These are phyloP conservation scores for Beauveria bassiana DNA, from an alignment of 2,329 filamentous ascomycete genomes.

Conservation along the genomic window DNA sequence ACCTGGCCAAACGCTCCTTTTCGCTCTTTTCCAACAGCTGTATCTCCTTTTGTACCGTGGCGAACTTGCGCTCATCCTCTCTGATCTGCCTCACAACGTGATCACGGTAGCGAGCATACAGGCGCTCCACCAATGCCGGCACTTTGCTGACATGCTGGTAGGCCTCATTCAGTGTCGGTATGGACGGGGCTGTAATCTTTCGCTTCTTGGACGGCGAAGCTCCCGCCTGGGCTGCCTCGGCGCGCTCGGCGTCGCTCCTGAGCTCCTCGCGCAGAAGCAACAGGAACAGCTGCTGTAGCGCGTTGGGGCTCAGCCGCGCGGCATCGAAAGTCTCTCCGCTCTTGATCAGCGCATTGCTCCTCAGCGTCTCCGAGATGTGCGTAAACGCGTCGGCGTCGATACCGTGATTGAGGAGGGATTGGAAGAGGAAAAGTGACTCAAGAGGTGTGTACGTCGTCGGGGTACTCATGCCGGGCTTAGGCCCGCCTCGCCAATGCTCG, in stretches of 20 bases:
- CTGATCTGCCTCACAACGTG: slow-evolving; percentile 62
- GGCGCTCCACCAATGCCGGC: slow-evolving; percentile 60
- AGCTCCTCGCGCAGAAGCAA: slow-evolving; percentile 68
- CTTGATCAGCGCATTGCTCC: slow-evolving; percentile 64
- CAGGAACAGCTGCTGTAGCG: slow-evolving; percentile 72
- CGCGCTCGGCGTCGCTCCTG: slow-evolving; percentile 38
- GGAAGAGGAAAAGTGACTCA: slow-evolving; percentile 80
- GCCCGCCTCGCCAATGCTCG: slow-evolving; percentile 48
- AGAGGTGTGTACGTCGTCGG: slow-evolving; percentile 68
- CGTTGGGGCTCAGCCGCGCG: slow-evolving; percentile 65
- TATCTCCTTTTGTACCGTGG: slow-evolving; percentile 59
- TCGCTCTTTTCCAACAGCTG: slow-evolving; percentile 52
- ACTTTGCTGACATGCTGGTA: slow-evolving; percentile 60
- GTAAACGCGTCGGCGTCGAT: slow-evolving; percentile 58
- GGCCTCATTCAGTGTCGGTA: slow-evolving; percentile 59
- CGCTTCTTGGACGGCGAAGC: slow-evolving; percentile 60
- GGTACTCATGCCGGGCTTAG: slow-evolving; percentile 45
- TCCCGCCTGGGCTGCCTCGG: slow-evolving; percentile 23
- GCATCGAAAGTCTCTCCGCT: slow-evolving; percentile 65
- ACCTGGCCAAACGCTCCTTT: slow-evolving; percentile 28
- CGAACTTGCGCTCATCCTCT: slow-evolving; percentile 64
- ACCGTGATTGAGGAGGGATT: slow-evolving; percentile 64
- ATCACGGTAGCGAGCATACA: slow-evolving; percentile 69
- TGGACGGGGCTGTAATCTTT: slow-evolving; percentile 59
- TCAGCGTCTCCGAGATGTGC: slow-evolving; percentile 66